Conservation (phyloP, 108 stramenopile genomes). For the Stephanodiscus triporus region DNA sequence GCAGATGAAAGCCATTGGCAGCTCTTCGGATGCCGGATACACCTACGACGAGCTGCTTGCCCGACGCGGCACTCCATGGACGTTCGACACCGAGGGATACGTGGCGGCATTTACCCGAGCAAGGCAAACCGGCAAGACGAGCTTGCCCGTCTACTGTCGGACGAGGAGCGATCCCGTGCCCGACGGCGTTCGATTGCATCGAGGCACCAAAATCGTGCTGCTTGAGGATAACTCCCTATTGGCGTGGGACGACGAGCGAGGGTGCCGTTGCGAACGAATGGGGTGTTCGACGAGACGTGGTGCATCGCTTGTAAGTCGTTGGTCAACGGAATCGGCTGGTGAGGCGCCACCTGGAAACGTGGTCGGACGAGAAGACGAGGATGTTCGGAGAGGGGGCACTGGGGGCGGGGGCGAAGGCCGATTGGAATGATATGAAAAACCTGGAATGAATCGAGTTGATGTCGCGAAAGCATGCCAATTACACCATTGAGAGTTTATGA, state of each 20-base stretch:
- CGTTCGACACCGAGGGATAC: conserved; percentile 66
- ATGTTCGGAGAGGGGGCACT: conserved; percentile 57
- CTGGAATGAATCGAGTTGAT: conserved; percentile 41
- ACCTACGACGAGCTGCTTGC: conserved; percentile 47
- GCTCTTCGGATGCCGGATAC: conserved; percentile 14
- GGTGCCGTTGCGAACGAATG: conserved; percentile 40
- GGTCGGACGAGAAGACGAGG: conserved; percentile 59
- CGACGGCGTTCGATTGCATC: conserved; percentile 43
- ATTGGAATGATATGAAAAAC: conserved; percentile 62
- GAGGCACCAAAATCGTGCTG: conserved; percentile 57
- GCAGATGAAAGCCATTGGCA: conserved; percentile 43
- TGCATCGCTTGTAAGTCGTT: conserved; percentile 48
- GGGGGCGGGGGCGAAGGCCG: conserved; percentile 56
- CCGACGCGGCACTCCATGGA: conserved; percentile 74
- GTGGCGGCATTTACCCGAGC: conserved; percentile 43
- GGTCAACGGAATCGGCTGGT: conserved; percentile 56
- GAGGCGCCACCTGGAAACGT: conserved; percentile 59
- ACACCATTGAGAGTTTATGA: conserved; percentile 40
- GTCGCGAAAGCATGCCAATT: conserved; percentile 44
- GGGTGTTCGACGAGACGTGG: conserved; percentile 78
- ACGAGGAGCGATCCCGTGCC: conserved; percentile 64
- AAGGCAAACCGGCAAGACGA: conserved; percentile 37
- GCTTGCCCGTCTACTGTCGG: conserved; percentile 62
- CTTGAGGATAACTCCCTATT: conserved; percentile 76
- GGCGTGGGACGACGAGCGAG: conserved; percentile 51